phyloP scores from a whole-genome alignment of 2,329 filamentous ascomycete genomes.

The Chaetothyriales sp. region DNA sequence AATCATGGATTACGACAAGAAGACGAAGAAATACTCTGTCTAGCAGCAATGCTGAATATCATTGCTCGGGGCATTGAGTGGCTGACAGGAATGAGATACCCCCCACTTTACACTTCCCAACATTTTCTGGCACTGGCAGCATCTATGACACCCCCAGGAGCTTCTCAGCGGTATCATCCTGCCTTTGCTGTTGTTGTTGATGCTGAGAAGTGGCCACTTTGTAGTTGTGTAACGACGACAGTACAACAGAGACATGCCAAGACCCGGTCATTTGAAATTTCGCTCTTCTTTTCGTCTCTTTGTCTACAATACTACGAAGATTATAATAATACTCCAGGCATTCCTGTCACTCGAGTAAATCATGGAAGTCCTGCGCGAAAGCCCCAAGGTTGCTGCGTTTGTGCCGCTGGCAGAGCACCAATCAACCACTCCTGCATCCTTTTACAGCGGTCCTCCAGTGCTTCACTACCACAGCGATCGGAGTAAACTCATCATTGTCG shows the following conservation, averaged over 20 bases:
- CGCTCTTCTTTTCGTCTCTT: background rate
- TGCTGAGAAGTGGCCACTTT: no score
- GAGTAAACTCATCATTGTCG: conserved; percentile 30
- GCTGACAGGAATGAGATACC: background rate
- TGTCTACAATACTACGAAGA: no score
- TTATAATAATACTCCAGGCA: no score
- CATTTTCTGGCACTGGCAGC: background rate
- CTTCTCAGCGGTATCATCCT: no score
- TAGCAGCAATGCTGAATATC: background rate
- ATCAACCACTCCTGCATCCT: conserved; percentile 33
- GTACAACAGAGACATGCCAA: background rate
- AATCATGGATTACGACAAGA: conserved; percentile 32
- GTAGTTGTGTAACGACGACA: background rate
- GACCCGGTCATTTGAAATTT: background rate
- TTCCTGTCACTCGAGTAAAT: background rate
- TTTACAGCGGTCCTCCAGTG: conserved; percentile 32
- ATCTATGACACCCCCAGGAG: background rate
- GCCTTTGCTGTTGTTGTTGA: no score
- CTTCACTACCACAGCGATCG: conserved; percentile 32
- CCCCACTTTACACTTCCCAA: background rate
- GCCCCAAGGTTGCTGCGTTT: conserved; percentile 28
- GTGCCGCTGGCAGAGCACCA: conserved; percentile 31
- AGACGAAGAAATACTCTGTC: conserved; percentile 22
- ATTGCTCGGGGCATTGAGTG: background rate
- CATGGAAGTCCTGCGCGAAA: conserved; percentile 29